Base-by-base conservation (phyloP, 2,329 filamentous ascomycete genomes). In the Stenocarpella maydis region DNA sequence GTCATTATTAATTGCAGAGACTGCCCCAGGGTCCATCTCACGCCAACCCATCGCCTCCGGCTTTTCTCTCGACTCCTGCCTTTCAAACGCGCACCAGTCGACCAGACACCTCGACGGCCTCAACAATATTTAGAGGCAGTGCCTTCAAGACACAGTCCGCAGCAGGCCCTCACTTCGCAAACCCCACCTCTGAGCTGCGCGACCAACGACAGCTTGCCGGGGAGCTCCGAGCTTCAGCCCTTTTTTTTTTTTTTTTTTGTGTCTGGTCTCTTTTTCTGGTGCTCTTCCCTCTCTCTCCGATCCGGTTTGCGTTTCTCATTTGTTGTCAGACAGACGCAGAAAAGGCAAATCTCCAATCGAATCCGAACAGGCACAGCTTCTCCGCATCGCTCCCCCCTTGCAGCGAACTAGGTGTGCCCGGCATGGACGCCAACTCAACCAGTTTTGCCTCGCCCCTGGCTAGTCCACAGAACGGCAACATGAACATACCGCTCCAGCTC, bases 391-490 rank as follows among this genome's bases (percentile, higher is more conserved):
- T 17, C 1, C 43, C n/a, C 58, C 58, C 58, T 31, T 61, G 58
- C 58, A 61, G 41, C 41, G n/a, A 61, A 10, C 58, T 61, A 41
- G 58, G 41, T 61, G 26, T 61, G 60, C 67, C 67, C 49, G 72
- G 72, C 74, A 87, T 88, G 86, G 85, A 84, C 75, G 81, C 88
- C 75, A 91, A 91, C 79, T 87, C 88, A 75, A 90, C 87, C 43
- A 77, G 75, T 79, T 91, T 93, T 75, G 87, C 87, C 76, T 93
- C 92, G 78, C 89, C 91, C 60, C 79, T 91, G 78, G 90, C 90
- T 72, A 87, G 87, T 78, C 85, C 88, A 76, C 88, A 83, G 75
- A 81, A 83, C 72, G 81, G 80, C 71, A 79, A 80, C 69, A 81
- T 83, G 72, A 81, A 79, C 70, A 80, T 91, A 64, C 85, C 86